Evolutionary conservation across 164 flowering plant genomes (phyloP).

Genomic region (Sedum album): DNA sequence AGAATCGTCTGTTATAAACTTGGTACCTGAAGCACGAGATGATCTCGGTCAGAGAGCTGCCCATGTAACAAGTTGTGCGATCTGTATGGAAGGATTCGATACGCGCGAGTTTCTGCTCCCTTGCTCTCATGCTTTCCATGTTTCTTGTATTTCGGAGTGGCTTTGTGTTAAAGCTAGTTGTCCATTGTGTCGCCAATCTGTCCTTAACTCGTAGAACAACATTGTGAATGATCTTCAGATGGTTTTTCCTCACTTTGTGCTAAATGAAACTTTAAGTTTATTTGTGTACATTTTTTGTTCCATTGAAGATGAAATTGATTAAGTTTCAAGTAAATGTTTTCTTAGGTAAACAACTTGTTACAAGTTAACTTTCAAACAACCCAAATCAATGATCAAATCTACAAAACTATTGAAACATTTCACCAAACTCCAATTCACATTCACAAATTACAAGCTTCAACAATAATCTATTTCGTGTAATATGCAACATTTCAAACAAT

Average conservation of each 20-base stretch:
- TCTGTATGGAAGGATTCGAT: not conserved
- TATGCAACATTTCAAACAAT: too few species aligned
- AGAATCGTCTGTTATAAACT: not conserved
- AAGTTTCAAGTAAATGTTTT: not conserved
- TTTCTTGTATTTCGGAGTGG: slow-evolving; percentile 2
- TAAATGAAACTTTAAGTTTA: too few species aligned
- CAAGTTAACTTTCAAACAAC: not conserved
- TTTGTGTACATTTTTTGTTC: too few species aligned
- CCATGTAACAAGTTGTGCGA: not conserved
- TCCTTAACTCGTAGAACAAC: not conserved
- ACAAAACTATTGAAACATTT: not conserved
- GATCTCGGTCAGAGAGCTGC: not conserved
- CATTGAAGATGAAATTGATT: too few species aligned
- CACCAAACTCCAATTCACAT: not conserved
- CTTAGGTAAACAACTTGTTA: not conserved
- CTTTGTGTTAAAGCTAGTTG: not conserved
- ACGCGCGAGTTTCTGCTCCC: not conserved
- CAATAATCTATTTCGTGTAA: not conserved
- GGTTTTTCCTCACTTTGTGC: too few species aligned
- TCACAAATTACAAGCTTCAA: not conserved
- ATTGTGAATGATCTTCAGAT: not conserved
- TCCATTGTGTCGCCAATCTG: not conserved
- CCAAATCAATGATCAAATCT: not conserved
- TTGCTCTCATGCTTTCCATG: not conserved
- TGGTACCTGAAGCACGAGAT: not conserved